These are phyloP conservation scores for Pharnaceum exiguum DNA, from an alignment of 148 eudicot species.

Conservation along the genomic window DNA sequence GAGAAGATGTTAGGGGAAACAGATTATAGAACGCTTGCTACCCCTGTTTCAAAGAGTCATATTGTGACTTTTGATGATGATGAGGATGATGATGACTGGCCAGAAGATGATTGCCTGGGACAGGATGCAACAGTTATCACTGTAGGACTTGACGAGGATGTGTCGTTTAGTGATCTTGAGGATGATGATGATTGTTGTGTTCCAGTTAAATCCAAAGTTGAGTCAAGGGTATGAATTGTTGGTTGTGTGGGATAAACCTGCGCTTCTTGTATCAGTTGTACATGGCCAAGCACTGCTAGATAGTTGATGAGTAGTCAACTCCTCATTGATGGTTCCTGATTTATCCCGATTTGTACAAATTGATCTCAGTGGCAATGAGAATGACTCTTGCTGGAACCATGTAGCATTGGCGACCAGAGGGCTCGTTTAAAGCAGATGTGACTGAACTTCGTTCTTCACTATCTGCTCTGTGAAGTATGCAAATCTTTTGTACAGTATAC, in stretches of 20 bases:
- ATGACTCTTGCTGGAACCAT: too few relatives aligned
- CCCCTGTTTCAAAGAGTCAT: constrained; percentile 25
- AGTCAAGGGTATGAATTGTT: constrained; percentile 10
- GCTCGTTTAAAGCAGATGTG: too few relatives aligned
- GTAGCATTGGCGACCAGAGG: too few relatives aligned
- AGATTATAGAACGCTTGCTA: constrained; percentile 19
- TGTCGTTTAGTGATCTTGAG: constrained; percentile 92
- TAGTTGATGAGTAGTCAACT: too few relatives aligned
- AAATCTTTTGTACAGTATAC: too few relatives aligned
- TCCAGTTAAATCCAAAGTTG: constrained; percentile 44
- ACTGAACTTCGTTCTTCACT: too few relatives aligned
- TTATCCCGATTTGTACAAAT: too few relatives aligned
- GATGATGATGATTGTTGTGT: constrained; percentile 74
- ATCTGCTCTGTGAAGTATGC: too few relatives aligned
- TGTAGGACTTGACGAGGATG: constrained; percentile 59
- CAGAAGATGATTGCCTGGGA: constrained; percentile 60
- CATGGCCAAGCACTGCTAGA: too few relatives aligned
- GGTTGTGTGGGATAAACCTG: neutral
- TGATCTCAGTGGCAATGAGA: too few relatives aligned
- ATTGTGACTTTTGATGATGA: constrained; percentile 41
- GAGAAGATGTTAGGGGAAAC: constrained; percentile 38
- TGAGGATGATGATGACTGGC: constrained; percentile 84
- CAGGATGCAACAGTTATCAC: constrained; percentile 26
- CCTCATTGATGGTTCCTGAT: too few relatives aligned
- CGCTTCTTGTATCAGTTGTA: too few relatives aligned